A percentile compares a stretch with the other conserved stretches of the same genome.
phyloP scores from a whole-genome alignment of 1,284 basidiomycete genomes.

The Apiotrichum domesticum region DNA sequence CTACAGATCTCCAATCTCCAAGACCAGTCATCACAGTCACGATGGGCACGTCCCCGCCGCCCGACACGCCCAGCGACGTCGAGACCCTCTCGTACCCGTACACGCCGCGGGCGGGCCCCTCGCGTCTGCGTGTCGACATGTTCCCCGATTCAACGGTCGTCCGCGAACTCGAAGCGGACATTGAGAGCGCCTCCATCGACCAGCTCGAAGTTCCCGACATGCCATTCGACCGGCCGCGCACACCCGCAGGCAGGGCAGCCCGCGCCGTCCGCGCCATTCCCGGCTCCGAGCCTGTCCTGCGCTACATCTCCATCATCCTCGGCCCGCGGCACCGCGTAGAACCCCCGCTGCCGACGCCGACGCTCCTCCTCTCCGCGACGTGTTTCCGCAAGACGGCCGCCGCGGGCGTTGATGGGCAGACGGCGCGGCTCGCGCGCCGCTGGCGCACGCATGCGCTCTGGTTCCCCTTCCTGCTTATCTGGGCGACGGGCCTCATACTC shows the following conservation, averaged over 20 bases:
- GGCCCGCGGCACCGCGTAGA: constrained; percentile 3
- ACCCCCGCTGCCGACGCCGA: not conserved
- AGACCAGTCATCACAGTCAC: too few species aligned
- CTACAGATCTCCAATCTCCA: too few species aligned
- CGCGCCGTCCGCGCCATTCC: not conserved
- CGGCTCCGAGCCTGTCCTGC: not conserved
- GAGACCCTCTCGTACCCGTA: not conserved
- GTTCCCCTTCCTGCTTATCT: constrained; percentile 26
- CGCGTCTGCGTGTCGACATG: too few species aligned
- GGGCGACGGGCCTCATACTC: constrained; percentile 30
- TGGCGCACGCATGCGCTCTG: constrained; percentile 4
- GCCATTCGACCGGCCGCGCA: not conserved
- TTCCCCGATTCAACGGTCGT: too few species aligned
- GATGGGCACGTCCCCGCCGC: not conserved
- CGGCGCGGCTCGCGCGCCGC: not conserved
- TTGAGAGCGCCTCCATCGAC: too few species aligned
- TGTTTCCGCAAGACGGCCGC: not conserved
- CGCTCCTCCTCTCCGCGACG: not conserved
- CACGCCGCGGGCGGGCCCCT: not conserved
- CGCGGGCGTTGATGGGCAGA: constrained; percentile 1
- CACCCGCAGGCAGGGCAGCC: not conserved
- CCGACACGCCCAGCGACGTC: not conserved
- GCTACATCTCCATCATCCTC: constrained; percentile 1
- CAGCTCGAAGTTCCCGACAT: too few species aligned
- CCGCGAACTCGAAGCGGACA: too few species aligned